phyloP scores from a whole-genome alignment of 2,329 filamentous ascomycete genomes.

The Beauveria medogensis region DNA sequence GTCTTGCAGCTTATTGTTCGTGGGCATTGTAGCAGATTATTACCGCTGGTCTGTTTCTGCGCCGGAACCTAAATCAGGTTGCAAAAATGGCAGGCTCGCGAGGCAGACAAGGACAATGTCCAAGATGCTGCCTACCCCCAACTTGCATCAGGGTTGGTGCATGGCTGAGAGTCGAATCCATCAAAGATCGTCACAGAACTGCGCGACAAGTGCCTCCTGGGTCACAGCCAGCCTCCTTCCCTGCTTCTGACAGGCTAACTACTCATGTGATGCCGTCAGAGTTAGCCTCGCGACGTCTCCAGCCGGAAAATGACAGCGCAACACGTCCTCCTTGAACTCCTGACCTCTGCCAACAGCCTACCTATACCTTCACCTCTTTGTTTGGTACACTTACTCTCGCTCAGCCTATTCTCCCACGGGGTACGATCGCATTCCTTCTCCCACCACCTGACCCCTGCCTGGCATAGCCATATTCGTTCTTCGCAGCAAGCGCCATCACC shows the following conservation, averaged over 20 bases:
- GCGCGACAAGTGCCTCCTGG: background rate
- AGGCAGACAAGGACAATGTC: background rate
- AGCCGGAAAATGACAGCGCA: background rate
- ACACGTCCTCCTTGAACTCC: background rate
- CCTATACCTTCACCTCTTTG: background rate
- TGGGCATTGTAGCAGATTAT: background rate
- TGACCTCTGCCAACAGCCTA: background rate
- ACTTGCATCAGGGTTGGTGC: background rate
- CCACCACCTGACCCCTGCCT: slow-evolving; percentile 7
- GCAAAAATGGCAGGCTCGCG: background rate
- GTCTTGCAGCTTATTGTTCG: background rate
- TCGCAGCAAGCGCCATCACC: background rate
- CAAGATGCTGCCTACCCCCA: background rate
- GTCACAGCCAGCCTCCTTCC: slow-evolving; percentile 9
- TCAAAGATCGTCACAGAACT: background rate
- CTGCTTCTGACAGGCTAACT: slow-evolving; percentile 9
- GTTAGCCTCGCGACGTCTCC: background rate
- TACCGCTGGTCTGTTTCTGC: background rate
- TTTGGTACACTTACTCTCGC: background rate
- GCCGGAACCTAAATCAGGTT: background rate
- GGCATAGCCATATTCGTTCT: background rate
- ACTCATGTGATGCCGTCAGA: slow-evolving; percentile 6
- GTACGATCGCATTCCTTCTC: background rate
- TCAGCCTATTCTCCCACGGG: background rate
- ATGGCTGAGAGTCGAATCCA: background rate